Base-by-base conservation (phyloP, 305 asterid genomes). In the Fraxinus platypoda region DNA sequence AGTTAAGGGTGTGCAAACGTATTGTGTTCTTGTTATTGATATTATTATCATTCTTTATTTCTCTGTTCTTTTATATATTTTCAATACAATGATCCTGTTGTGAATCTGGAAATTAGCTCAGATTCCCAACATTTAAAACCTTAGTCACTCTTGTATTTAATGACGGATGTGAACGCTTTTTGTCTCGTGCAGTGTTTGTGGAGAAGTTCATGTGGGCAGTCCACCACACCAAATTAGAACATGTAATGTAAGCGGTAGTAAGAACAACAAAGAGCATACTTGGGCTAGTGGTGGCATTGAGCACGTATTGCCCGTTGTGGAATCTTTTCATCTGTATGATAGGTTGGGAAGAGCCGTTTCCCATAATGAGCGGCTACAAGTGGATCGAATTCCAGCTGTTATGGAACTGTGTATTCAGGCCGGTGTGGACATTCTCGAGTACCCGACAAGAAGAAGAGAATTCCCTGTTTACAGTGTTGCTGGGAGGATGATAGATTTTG, bases 381-480 rank as follows among this genome's bases (percentile, higher is more conserved):
- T 94, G 74, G 98, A 92, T 80, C 91, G 92, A 62, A 85, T 94
- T 81, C 98, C 95, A 33, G 95, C 95, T 73, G 80, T 90, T 26
- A 81, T 93, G 72, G 95, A 94, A 37, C 87, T 92, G 57, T 92
- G 97, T 83, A 89, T 94, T 85, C 98, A 94, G 87, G 98, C 94
- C 37, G 97, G 97, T 15, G 91, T 93, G 33, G 90, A 94, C 66
- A 81, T 92, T 30, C 90, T 85, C 1, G 89, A 90, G 85, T 87
- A 92, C 76, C 93, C 93, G 5, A 90, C 97, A 4, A 87, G 88
- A 82, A 87, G 94, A 80, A 89, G 91, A 57, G 91, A 88, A 33
- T 87, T 85, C 84, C 95, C 95, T 0, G 66, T 91, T 71, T 94
- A 91, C 80, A 83, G 83, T 9, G 93, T 94, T 82, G 93, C 97